Conservation (phyloP, 108 stramenopile genomes). For the Cyclotella baltica region DNA sequence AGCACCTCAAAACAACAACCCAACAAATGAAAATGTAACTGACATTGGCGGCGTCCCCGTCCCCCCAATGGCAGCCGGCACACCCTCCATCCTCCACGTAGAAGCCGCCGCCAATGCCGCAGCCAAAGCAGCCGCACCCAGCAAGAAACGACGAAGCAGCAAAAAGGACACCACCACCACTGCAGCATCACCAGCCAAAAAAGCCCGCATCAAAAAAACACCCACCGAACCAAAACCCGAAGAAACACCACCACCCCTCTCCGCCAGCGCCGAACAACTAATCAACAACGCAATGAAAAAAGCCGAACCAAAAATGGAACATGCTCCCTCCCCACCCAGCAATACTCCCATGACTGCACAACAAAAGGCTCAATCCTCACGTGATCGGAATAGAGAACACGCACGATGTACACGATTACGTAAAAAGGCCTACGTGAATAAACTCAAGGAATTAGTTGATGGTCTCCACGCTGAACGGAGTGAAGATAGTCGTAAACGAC, state of each 20-base stretch:
- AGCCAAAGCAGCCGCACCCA: neutral
- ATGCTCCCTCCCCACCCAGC: neutral
- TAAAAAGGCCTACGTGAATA: slow-evolving; percentile 95
- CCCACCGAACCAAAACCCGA: neutral
- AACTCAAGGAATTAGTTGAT: slow-evolving; percentile 92
- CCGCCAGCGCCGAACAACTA: slow-evolving; percentile 10
- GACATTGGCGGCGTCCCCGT: slow-evolving; percentile 10
- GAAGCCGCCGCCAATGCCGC: neutral
- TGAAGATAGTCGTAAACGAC: slow-evolving; percentile 80
- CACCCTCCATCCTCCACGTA: neutral
- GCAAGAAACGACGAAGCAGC: slow-evolving; percentile 16
- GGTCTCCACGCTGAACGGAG: slow-evolving; percentile 79
- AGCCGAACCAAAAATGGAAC: slow-evolving; percentile 3
- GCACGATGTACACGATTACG: slow-evolving; percentile 93
- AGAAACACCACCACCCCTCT: neutral
- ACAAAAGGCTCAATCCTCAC: slow-evolving; percentile 77
- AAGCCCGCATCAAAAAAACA: neutral
- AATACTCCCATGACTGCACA: slow-evolving; percentile 43
- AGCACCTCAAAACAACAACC: neutral
- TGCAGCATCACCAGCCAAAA: neutral
- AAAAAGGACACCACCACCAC: neutral
- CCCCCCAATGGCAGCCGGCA: slow-evolving; percentile 10
- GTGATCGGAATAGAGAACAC: slow-evolving; percentile 95
- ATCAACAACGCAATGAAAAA: slow-evolving; percentile 30
- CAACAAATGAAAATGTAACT: neutral